Evolutionary conservation across 164 flowering plant species (phyloP).

Genomic region (Chloranthus sessilifolius): DNA sequence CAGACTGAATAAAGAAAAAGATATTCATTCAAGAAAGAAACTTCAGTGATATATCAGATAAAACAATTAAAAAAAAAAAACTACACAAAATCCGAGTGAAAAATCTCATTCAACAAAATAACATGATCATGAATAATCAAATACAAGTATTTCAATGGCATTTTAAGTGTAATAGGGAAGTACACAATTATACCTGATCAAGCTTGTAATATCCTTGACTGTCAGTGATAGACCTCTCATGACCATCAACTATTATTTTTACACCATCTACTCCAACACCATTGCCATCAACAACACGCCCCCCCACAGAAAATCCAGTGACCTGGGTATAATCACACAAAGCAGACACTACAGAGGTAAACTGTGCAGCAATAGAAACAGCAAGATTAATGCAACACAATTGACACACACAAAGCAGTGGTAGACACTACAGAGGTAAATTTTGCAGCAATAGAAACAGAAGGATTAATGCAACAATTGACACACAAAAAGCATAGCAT

Average conservation of each 20-base stretch:
- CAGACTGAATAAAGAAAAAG: background rate
- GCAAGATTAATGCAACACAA: background rate
- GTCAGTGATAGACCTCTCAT: constrained; percentile 73
- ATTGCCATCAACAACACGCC: constrained; percentile 85
- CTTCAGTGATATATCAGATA: background rate
- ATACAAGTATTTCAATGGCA: background rate
- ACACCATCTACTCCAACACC: constrained; percentile 79
- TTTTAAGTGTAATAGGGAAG: background rate
- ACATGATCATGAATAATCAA: background rate
- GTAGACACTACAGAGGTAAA: constrained; percentile 1
- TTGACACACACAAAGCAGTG: too few species aligned
- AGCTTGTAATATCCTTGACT: constrained; percentile 81
- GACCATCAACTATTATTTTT: constrained; percentile 76
- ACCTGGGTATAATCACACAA: constrained; percentile 39
- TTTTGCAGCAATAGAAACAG: background rate
- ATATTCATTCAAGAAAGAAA: background rate
- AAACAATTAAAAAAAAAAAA: background rate
- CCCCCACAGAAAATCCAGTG: constrained; percentile 98
- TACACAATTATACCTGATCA: constrained; percentile 64
- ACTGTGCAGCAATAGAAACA: background rate
- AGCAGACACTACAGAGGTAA: background rate
- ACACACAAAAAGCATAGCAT: too few species aligned
- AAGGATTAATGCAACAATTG: background rate
- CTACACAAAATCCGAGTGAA: too few species aligned
- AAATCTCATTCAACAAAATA: too few species aligned